phyloP scores from a whole-genome alignment of 768 basidiomycete species.

The Leccinum uliginosum region DNA sequence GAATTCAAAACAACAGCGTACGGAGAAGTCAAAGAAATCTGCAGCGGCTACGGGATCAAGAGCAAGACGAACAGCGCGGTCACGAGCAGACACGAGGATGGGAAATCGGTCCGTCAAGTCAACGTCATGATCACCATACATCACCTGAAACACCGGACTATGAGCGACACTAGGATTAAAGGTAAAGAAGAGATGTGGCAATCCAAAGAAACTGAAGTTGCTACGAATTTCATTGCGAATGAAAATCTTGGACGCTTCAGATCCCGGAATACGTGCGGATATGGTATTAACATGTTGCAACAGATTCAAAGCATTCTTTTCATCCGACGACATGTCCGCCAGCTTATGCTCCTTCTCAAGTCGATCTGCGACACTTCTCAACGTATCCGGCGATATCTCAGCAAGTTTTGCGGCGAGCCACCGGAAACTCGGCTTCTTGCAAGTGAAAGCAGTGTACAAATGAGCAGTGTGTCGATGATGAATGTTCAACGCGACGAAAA shows the following conservation, averaged over 20 bases:
- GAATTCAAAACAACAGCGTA: conserved; percentile 18
- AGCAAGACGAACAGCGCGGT: conserved; percentile 19
- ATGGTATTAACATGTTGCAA: conserved; percentile 31
- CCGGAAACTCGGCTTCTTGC: no score
- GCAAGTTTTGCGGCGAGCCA: no score
- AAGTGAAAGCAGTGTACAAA: no score
- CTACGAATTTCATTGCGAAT: conserved; percentile 21
- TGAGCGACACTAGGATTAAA: conserved; percentile 22
- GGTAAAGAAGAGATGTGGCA: conserved; percentile 27
- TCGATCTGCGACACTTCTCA: no score
- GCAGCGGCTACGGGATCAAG: conserved; percentile 33
- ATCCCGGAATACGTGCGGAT: conserved; percentile 30
- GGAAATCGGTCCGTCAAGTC: neutral
- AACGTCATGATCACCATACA: conserved; percentile 16
- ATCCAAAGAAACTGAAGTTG: conserved; percentile 28
- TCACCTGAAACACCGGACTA: conserved; percentile 30
- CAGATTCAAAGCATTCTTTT: conserved; percentile 15
- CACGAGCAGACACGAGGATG: neutral
- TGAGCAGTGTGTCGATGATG: no score
- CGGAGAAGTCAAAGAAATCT: conserved; percentile 30
- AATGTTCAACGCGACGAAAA: no score
- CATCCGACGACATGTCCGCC: neutral
- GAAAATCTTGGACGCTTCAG: conserved; percentile 25
- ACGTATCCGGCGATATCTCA: no score
- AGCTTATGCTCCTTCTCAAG: neutral